Base-by-base conservation (phyloP, 176 grass and related monocot genomes). In the Thalia dealbata region DNA sequence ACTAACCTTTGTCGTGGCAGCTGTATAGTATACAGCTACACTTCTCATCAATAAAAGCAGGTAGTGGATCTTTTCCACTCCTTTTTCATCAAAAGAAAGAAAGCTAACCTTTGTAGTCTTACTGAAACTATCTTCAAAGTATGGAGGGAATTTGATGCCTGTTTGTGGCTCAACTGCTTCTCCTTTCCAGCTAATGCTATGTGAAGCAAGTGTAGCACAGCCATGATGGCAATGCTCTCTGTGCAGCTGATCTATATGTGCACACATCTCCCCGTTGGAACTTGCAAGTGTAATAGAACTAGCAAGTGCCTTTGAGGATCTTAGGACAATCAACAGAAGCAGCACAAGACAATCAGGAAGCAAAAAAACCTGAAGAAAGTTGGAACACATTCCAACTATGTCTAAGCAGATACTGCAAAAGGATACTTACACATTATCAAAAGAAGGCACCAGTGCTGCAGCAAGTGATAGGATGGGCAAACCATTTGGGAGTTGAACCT, bases 151-250 rank as follows among this genome's bases (percentile, higher is more conserved):
- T 48, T 93, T 91, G 58, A 93, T 99, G 86, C 95, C 90, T 81
- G 95, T 99, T 88, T 93, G 85, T 82, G 87, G 87, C 78, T 99
- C 95, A 93, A 84, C 59, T 46, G 85, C 76, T 83, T 93, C 85
- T 86, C 74, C 86, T 70, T 76, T 79, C 82, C 84, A 86, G 75
- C 84, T 82, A 44, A 85, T 81, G n/a, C 77, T 86, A 56, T 81
- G 78, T 59, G 86, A 73, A 71, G 79, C 54, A 91, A 76, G 60
- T 12, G 73, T 74, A 74, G 81, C 50, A 79, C 83, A 87, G 71
- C 63, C 84, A 84, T 76, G 27, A 68, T 52, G 12, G 19, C 86
- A 88, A 48, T 67, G 50, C 0, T 88, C 74, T 28, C 75, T 78
- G 29, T 60, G 59, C 77, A 78, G 78, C 11, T 71, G 61, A 18